These are phyloP conservation scores for Metschnikowia baotianmanensis DNA, from an alignment of 805 yeast genomes.

Conservation along the genomic window DNA sequence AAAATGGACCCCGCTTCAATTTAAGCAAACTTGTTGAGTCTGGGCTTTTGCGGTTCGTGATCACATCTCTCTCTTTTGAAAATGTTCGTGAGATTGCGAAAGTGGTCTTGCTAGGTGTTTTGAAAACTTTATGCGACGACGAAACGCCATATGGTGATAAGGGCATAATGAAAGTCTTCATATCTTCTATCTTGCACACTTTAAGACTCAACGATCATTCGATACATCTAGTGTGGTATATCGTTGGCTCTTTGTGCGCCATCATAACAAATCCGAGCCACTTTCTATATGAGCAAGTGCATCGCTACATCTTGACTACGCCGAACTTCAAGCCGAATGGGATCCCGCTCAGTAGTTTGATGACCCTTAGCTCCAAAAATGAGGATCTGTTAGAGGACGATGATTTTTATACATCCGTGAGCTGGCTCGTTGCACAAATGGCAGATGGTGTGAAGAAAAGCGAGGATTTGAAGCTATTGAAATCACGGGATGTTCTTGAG, in stretches of 20 bases:
- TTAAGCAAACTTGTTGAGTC: slow-evolving; percentile 58
- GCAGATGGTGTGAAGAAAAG: slow-evolving; percentile 43
- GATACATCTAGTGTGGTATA: slow-evolving; percentile 40
- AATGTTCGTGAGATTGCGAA: slow-evolving; percentile 36
- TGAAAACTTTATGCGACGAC: slow-evolving; percentile 37
- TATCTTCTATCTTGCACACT: slow-evolving; percentile 47
- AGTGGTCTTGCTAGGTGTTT: slow-evolving; percentile 44
- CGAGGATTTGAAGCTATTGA: slow-evolving; percentile 54
- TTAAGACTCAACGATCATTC: slow-evolving; percentile 20
- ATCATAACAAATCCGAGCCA: slow-evolving; percentile 70
- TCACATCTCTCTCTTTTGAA: slow-evolving; percentile 44
- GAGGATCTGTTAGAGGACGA: slow-evolving; percentile 36
- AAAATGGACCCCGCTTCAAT: slow-evolving; percentile 39
- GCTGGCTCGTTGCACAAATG: slow-evolving; percentile 63
- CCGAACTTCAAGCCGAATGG: slow-evolving; percentile 44
- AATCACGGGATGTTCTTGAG: slow-evolving; percentile 59
- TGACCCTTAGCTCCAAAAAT: slow-evolving; percentile 27
- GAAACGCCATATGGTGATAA: slow-evolving; percentile 50
- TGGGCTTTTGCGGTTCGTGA: slow-evolving; percentile 49
- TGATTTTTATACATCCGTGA: slow-evolving; percentile 54
- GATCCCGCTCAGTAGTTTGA: slow-evolving; percentile 45
- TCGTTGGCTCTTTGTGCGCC: slow-evolving; percentile 54
- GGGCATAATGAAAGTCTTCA: slow-evolving; percentile 49
- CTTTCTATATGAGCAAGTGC: slow-evolving; percentile 66
- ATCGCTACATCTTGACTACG: slow-evolving; percentile 60